These are phyloP conservation scores for Pythium sp. DNA, from an alignment of 352 stramenopile species.

Conservation along the genomic window DNA sequence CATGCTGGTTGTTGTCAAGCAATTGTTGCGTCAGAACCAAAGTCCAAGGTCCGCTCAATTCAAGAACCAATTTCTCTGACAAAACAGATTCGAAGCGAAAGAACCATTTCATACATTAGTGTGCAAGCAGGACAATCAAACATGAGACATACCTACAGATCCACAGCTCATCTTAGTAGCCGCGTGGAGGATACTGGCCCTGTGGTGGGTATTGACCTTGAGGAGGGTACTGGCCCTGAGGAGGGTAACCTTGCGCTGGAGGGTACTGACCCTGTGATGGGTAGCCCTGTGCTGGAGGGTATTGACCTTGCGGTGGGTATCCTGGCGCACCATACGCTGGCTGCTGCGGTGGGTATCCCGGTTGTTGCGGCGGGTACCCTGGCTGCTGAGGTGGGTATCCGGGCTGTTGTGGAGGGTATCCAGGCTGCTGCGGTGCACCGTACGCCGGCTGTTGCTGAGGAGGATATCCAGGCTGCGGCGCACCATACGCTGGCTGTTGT, in stretches of 20 bases:
- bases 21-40: not conserved
- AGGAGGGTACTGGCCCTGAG: conserved; percentile 26
- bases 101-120: conserved; percentile 1
- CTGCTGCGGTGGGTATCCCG: conserved; percentile 23
- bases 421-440: conserved; percentile 23
- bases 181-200: conserved; percentile 26
- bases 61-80: not conserved
- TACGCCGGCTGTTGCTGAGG: conserved; percentile 21
- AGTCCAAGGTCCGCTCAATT: not conserved
- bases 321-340: conserved; percentile 1
- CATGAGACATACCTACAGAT: not conserved
- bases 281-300: too few relatives aligned
- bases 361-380: conserved; percentile 11
- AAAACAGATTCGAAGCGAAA: not conserved
- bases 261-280: conserved; percentile 26
- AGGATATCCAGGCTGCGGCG: too few relatives aligned
- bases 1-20: not conserved
- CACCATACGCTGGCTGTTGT: conserved; percentile 24
- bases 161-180: conserved; percentile 7
- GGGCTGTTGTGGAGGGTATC: conserved; percentile 10
- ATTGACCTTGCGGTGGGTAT: conserved; percentile 20
- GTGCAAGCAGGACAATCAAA: not conserved
- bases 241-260: conserved; percentile 29
- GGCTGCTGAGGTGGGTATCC: conserved; percentile 21
- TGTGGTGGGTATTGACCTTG: conserved; percentile 27